A percentile compares a stretch with the other conserved stretches of the same genome.
Conservation (phyloP, 305 asterid species). For the Rubia peregrina region DNA sequence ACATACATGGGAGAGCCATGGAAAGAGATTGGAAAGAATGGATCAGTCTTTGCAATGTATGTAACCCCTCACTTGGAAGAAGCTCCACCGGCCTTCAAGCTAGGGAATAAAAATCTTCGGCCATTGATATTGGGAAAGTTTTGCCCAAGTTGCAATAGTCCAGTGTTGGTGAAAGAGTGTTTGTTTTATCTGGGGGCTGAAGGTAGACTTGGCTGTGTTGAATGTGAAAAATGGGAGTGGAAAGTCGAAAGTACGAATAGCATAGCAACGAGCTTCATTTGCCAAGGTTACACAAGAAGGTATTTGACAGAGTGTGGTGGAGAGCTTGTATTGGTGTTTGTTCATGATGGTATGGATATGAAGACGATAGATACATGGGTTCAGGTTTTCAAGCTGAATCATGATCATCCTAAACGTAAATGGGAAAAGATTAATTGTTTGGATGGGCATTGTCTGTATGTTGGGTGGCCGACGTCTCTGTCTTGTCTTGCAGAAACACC, state of each 20-base stretch:
- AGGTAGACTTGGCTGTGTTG: background rate
- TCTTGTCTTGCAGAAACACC: background rate
- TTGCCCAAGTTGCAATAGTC: background rate
- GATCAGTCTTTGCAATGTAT: background rate
- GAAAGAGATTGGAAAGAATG: too few species aligned
- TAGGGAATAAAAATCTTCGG: background rate
- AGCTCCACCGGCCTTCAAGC: background rate
- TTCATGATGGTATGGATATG: background rate
- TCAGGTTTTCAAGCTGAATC: background rate
- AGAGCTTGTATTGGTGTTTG: conserved; percentile 4
- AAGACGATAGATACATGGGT: background rate
- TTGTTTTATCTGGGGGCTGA: background rate
- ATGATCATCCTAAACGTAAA: background rate
- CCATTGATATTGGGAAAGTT: background rate
- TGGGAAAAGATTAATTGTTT: conserved; percentile 5
- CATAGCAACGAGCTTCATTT: background rate
- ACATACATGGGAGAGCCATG: too few species aligned
- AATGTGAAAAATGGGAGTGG: background rate
- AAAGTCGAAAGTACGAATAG: too few species aligned
- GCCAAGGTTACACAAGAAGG: background rate
- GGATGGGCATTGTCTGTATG: conserved; percentile 5
- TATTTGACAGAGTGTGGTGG: conserved; percentile 10
- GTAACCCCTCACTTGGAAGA: too few species aligned
- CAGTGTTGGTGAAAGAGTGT: background rate
- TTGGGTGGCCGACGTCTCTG: background rate